Percentiles rank a stretch among this genome's conserved stretches.
Evolutionary conservation across 225 moss, liverwort and hornwort genomes (phyloP).

Genomic region (Pseudoscleropodium purum): DNA sequence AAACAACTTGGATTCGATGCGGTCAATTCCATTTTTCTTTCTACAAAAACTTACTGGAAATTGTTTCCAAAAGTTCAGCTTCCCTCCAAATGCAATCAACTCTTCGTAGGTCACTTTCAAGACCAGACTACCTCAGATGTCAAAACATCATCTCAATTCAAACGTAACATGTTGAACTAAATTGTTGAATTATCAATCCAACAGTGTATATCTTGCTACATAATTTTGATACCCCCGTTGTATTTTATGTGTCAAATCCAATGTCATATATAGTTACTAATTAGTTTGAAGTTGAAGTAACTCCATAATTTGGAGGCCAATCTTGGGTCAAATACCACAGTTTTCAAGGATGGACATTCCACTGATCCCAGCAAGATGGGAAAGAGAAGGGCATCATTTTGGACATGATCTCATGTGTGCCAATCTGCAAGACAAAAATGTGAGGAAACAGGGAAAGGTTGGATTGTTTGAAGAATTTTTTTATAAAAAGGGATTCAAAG

Average conservation of each 20-base stretch:
- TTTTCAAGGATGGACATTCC: not conserved
- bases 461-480: not conserved
- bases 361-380: not conserved
- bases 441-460: not conserved
- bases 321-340: not conserved
- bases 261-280: too few relatives aligned
- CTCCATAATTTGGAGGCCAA: not conserved
- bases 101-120: too few relatives aligned
- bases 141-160: not conserved
- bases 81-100: too few relatives aligned
- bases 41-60: too few relatives aligned
- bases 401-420: too few relatives aligned
- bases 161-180: not conserved
- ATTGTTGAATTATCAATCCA: not conserved
- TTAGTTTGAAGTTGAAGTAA: too few relatives aligned
- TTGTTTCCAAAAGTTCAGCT: too few relatives aligned
- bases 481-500: not conserved
- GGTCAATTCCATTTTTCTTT: too few relatives aligned
- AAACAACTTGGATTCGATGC: too few relatives aligned
- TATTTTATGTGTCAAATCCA: not conserved
- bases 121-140: not conserved
- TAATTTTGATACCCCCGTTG: not conserved
- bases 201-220: accelerated
- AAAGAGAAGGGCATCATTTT: not conserved
- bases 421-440: not conserved